A percentile compares a stretch with the other conserved stretches of the same genome.
Conservation (phyloP, 2,329 filamentous ascomycete species). For the Acephala macrosclerotiorum region DNA sequence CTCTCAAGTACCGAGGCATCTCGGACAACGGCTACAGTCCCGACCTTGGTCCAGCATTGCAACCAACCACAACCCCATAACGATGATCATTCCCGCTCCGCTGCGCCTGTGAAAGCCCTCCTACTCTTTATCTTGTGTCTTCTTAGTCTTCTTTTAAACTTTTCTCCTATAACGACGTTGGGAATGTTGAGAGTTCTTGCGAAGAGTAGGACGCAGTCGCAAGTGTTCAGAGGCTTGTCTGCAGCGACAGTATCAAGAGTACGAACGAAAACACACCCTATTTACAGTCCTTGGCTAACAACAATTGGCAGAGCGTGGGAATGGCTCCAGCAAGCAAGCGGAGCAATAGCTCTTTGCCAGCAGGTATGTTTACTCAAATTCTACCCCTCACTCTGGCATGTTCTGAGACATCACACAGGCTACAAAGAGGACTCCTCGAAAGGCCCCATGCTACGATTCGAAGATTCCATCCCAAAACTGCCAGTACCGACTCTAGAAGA, state of each 20-base stretch:
- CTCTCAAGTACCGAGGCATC: conserved; percentile 3
- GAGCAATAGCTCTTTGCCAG: conserved; percentile 64
- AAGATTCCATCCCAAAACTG: conserved; percentile 82
- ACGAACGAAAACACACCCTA: conserved; percentile 19
- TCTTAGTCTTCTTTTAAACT: conserved; percentile 14
- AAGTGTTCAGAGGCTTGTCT: conserved; percentile 42
- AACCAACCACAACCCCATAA: conserved; percentile 31
- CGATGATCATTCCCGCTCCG: conserved; percentile 9
- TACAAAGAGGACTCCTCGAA: conserved; percentile 83
- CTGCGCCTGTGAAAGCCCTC: conserved; percentile 24
- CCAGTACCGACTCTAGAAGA: conserved; percentile 85
- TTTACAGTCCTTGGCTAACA: conserved; percentile 29
- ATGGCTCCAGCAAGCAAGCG: conserved; percentile 62
- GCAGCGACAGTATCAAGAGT: conserved; percentile 39
- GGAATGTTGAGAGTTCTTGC: conserved; percentile 46
- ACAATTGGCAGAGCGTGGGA: conserved; percentile 35
- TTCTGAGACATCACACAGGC: conserved; percentile 53
- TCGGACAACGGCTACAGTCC: conserved; percentile 16
- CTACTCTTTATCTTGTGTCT: conserved; percentile 8
- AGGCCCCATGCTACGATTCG: conserved; percentile 82
- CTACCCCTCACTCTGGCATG: conserved; percentile 20
- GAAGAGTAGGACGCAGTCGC: conserved; percentile 41
- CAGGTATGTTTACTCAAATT: conserved; percentile 47
- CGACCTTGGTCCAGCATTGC: conserved; percentile 3
- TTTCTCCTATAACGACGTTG: conserved; percentile 26